phyloP scores from a whole-genome alignment of 768 basidiomycete species.

The Kwoniella pini region DNA sequence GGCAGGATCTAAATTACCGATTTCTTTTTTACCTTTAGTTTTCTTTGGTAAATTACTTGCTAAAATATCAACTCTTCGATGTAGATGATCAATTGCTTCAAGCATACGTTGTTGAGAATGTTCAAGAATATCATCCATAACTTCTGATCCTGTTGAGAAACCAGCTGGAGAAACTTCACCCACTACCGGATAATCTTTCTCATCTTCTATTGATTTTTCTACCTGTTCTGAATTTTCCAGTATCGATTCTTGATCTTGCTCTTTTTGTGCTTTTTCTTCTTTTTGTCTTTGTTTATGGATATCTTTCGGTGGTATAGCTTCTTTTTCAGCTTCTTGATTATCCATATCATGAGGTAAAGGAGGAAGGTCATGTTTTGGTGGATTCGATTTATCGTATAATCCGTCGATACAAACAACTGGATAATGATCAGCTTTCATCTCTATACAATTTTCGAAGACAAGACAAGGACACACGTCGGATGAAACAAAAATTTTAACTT shows the following conservation, averaged over 20 bases:
- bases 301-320: neutral
- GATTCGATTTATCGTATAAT: conserved; percentile 27
- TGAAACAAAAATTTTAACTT: conserved; percentile 21
- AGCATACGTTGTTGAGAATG: conserved; percentile 50
- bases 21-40: neutral
- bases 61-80: conserved; percentile 24
- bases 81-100: conserved; percentile 41
- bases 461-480: no score
- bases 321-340: conserved; percentile 5
- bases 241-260: neutral
- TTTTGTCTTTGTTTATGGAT: neutral
- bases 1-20: conserved; percentile 10
- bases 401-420: conserved; percentile 54
- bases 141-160: conserved; percentile 41
- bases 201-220: neutral
- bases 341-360: conserved; percentile 13
- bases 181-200: neutral
- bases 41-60: conserved; percentile 16
- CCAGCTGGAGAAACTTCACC: neutral
- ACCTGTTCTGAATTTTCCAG: no score
- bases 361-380: conserved; percentile 24
- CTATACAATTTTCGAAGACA: neutral
- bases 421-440: neutral
- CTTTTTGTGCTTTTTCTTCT: neutral
- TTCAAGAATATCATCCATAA: conserved; percentile 50